Evolutionary conservation across 2,329 filamentous ascomycete species (phyloP).

Genomic region (Chaetomiaceae sp.): DNA sequence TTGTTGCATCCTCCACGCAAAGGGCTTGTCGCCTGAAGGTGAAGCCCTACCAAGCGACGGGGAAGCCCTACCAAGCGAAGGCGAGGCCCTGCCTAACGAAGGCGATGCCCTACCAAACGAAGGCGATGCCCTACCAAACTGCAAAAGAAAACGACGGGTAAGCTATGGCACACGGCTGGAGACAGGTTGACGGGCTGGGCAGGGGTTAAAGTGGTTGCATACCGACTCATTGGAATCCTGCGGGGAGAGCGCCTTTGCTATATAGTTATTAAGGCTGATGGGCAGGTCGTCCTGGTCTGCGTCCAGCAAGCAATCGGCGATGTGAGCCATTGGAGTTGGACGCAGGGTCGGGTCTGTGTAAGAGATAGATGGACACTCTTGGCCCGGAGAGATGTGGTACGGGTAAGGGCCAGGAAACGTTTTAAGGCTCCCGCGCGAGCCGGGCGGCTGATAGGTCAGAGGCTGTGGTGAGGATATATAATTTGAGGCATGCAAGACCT

Average conservation of each 20-base stretch:
- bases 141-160: slow-evolving; percentile 20
- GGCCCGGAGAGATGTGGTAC: slow-evolving; percentile 30
- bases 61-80: too few species aligned
- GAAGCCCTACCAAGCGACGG: too few species aligned
- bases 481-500: slow-evolving; percentile 23
- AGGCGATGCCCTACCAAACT: slow-evolving; percentile 28
- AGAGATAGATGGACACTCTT: slow-evolving; percentile 27
- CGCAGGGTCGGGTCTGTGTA: slow-evolving; percentile 25
- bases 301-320: slow-evolving; percentile 54
- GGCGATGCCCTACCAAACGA: too few species aligned
- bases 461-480: slow-evolving; percentile 31
- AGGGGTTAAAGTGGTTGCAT: slow-evolving; percentile 32
- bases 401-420: slow-evolving; percentile 31
- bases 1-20: slow-evolving; percentile 56
- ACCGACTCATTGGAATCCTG: slow-evolving; percentile 43
- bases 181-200: slow-evolving; percentile 4
- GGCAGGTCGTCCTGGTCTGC: slow-evolving; percentile 39
- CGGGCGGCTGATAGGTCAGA: slow-evolving; percentile 28
- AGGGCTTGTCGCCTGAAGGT: slow-evolving; percentile 42
- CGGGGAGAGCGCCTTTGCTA: slow-evolving; percentile 47
- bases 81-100: too few species aligned
- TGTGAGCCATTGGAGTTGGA: slow-evolving; percentile 53
- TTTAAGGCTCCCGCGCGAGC: slow-evolving; percentile 25
- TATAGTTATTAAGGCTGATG: slow-evolving; percentile 41
- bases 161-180: slow-evolving; percentile 22